Percentiles rank a stretch among this genome's conserved stretches.
Conservation (phyloP, 2,329 filamentous ascomycete genomes). For the Apiospora malaysiana region DNA sequence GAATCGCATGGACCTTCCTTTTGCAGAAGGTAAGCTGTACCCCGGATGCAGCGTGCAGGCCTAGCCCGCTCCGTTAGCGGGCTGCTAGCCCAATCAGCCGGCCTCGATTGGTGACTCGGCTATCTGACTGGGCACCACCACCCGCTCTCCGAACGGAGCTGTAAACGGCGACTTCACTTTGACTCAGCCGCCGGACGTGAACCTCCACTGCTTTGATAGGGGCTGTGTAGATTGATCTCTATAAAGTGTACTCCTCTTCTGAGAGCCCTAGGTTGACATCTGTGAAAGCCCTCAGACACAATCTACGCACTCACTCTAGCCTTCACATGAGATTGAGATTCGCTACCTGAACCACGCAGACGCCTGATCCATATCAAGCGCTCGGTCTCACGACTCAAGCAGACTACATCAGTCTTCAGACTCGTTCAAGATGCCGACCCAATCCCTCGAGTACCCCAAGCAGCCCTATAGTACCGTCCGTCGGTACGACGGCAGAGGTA, state of each 20-base stretch:
- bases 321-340: neutral
- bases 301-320: neutral
- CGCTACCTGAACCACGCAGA: neutral
- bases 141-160: neutral
- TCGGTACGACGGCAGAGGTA: constrained; percentile 69
- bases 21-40: constrained; percentile 3
- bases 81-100: neutral
- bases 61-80: constrained; percentile 9
- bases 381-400: neutral
- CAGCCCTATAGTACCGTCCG: constrained; percentile 69
- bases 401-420: neutral
- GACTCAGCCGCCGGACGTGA: neutral
- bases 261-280: no score
- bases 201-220: neutral
- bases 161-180: neutral
- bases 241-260: neutral
- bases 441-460: constrained; percentile 66
- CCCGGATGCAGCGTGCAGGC: neutral
- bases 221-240: neutral
- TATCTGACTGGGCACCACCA: neutral
- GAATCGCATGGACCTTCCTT: neutral
- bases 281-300: neutral
- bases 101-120: neutral
- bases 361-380: neutral
- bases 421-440: constrained; percentile 46